These are phyloP conservation scores for Hypholoma fasciculare DNA, from an alignment of 768 basidiomycete species.

Conservation along the genomic window DNA sequence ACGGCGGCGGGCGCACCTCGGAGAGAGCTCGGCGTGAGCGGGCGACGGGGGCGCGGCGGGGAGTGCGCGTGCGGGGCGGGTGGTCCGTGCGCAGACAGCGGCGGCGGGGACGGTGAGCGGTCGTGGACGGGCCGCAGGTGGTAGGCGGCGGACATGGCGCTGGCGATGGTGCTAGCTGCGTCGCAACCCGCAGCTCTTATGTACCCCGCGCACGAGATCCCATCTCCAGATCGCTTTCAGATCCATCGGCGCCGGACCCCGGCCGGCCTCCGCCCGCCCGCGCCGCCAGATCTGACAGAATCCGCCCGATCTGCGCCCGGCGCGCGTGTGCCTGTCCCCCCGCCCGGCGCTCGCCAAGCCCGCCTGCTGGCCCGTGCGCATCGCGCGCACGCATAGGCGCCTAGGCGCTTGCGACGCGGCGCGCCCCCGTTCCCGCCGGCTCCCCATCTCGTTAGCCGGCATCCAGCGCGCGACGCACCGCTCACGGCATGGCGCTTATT, in stretches of 20 bases:
- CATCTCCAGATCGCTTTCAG: background rate
- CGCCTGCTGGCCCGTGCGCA: too few species aligned
- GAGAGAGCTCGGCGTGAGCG: constrained; percentile 63
- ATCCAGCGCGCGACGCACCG: too few species aligned
- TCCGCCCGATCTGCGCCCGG: constrained; percentile 26
- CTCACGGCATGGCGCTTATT: too few species aligned
- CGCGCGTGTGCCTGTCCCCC: constrained; percentile 21
- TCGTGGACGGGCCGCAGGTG: constrained; percentile 52
- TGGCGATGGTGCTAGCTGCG: background rate
- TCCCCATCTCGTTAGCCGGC: background rate
- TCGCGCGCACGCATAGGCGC: too few species aligned
- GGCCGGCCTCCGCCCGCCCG: constrained; percentile 16
- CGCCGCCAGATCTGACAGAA: constrained; percentile 37
- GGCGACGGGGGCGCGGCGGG: constrained; percentile 46
- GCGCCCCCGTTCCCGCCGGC: background rate
- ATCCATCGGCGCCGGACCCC: constrained; percentile 15
- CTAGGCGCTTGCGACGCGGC: constrained; percentile 9
- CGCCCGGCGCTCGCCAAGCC: constrained; percentile 23
- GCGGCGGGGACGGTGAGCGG: background rate
- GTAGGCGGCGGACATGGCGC: constrained; percentile 36
- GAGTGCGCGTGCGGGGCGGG: constrained; percentile 58
- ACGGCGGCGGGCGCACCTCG: constrained; percentile 41
- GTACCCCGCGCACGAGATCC: background rate
- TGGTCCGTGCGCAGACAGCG: constrained; percentile 23
- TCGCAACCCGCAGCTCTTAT: background rate